Conservation (phyloP, 2,329 filamentous ascomycete genomes). For the Aspergillus eucalypticola region DNA sequence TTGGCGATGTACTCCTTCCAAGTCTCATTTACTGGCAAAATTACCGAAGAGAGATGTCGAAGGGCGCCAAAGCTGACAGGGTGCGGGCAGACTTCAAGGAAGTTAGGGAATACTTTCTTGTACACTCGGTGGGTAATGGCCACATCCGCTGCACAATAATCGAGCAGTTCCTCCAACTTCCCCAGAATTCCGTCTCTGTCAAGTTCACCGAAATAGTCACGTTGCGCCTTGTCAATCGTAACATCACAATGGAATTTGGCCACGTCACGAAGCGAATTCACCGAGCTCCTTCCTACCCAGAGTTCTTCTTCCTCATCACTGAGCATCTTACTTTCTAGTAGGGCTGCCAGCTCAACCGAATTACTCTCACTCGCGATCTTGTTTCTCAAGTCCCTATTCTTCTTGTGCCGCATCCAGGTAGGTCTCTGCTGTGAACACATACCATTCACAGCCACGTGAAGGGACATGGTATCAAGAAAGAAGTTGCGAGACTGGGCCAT, state of each 20-base stretch:
- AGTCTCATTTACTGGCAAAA: constrained; percentile 81
- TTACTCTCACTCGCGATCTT: constrained; percentile 72
- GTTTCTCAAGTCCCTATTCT: constrained; percentile 80
- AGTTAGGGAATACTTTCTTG: constrained; percentile 86
- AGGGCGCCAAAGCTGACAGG: constrained; percentile 96
- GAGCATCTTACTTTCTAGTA: constrained; percentile 68
- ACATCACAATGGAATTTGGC: constrained; percentile 94
- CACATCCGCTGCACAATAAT: constrained; percentile 95
- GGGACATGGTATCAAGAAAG: constrained; percentile 96
- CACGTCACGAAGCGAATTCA: constrained; percentile 93
- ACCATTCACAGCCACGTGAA: constrained; percentile 96
- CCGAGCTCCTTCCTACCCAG: constrained; percentile 91
- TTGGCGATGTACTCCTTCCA: constrained; percentile 85
- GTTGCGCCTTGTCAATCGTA: constrained; percentile 82
- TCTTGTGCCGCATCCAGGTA: constrained; percentile 96
- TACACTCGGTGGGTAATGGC: constrained; percentile 92
- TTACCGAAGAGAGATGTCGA: constrained; percentile 88
- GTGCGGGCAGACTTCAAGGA: constrained; percentile 86
- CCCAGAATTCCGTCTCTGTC: constrained; percentile 68
- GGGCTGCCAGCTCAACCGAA: constrained; percentile 67
- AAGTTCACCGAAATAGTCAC: constrained; percentile 83
- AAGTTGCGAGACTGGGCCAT: constrained; percentile 78
- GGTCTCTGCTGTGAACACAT: constrained; percentile 98
- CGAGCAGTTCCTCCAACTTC: constrained; percentile 78
- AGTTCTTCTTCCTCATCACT: constrained; percentile 87